Conservation (phyloP, 2,329 filamentous ascomycete species). For the Penicillium sp. region DNA sequence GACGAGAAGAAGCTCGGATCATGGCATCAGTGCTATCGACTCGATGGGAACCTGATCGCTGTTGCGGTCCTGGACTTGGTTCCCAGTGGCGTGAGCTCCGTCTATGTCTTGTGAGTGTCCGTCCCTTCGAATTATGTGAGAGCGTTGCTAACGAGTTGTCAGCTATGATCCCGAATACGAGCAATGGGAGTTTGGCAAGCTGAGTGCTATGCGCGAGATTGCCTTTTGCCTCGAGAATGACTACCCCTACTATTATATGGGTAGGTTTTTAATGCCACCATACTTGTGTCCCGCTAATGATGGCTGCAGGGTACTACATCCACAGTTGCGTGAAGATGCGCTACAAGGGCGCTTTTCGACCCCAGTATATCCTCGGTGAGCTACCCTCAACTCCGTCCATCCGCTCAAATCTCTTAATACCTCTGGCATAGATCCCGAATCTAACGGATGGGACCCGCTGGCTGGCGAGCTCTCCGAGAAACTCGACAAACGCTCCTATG, state of each 20-base stretch:
- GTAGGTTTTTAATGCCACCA: slow-evolving; percentile 25
- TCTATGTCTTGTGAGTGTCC: slow-evolving; percentile 48
- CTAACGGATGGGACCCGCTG: slow-evolving; percentile 45
- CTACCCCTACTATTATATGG: slow-evolving; percentile 66
- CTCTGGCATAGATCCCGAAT: slow-evolving; percentile 45
- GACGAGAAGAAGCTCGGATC: slow-evolving; percentile 48
- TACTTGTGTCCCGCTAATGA: background rate
- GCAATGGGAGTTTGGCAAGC: slow-evolving; percentile 61
- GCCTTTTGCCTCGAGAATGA: slow-evolving; percentile 53
- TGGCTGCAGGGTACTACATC: slow-evolving; percentile 57
- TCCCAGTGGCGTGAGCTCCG: slow-evolving; percentile 49
- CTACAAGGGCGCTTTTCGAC: slow-evolving; percentile 49
- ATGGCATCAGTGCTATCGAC: slow-evolving; percentile 52
- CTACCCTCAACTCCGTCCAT: background rate
- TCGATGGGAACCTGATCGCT: slow-evolving; percentile 50
- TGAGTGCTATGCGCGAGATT: slow-evolving; percentile 61
- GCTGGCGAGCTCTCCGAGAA: slow-evolving; percentile 42
- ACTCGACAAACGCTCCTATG: slow-evolving; percentile 44
- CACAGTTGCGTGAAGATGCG: slow-evolving; percentile 55
- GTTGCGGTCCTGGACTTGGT: slow-evolving; percentile 50
- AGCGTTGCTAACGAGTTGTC: background rate
- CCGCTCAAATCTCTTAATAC: background rate
- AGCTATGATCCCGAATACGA: slow-evolving; percentile 61
- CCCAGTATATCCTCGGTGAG: slow-evolving; percentile 50
- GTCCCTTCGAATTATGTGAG: background rate